Evolutionary conservation across 2,329 filamentous ascomycete genomes (phyloP).

Genomic region (Fusarium sp.): DNA sequence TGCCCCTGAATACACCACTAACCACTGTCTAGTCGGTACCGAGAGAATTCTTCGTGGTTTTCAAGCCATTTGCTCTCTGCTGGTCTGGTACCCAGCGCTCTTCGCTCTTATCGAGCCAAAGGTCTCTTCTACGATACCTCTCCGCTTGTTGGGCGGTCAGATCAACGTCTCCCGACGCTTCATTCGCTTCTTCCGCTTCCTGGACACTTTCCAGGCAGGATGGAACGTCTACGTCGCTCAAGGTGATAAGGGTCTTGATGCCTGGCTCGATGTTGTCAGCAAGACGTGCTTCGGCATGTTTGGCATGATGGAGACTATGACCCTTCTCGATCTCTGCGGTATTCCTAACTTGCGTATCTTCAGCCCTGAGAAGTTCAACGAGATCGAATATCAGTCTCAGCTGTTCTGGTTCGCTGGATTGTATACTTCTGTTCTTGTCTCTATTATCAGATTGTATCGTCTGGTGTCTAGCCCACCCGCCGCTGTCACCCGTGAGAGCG

Average conservation of each 20-base stretch:
- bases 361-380: slow-evolving; percentile 60
- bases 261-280: slow-evolving; percentile 66
- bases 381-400: slow-evolving; percentile 70
- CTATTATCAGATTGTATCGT: slow-evolving; percentile 57
- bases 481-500: slow-evolving; percentile 49
- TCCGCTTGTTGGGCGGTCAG: slow-evolving; percentile 54
- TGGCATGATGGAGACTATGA: slow-evolving; percentile 73
- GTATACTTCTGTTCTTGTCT: slow-evolving; percentile 61
- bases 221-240: slow-evolving; percentile 56
- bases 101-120: slow-evolving; percentile 52
- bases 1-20: slow-evolving; percentile 12
- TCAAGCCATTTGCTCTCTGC: slow-evolving; percentile 64
- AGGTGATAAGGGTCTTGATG: slow-evolving; percentile 50
- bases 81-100: slow-evolving; percentile 59
- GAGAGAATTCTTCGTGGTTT: slow-evolving; percentile 71
- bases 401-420: slow-evolving; percentile 78
- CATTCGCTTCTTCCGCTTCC: slow-evolving; percentile 76
- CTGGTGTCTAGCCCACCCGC: slow-evolving; percentile 54
- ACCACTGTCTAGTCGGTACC: slow-evolving; percentile 63
- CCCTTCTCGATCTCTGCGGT: slow-evolving; percentile 66
- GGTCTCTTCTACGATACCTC: slow-evolving; percentile 50
- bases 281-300: slow-evolving; percentile 74
- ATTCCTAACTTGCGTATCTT: slow-evolving; percentile 64
- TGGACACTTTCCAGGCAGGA: slow-evolving; percentile 68
- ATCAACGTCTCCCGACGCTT: slow-evolving; percentile 68